Base-by-base conservation (phyloP, 176 grass and related monocot species). In the Eleusine indica region DNA sequence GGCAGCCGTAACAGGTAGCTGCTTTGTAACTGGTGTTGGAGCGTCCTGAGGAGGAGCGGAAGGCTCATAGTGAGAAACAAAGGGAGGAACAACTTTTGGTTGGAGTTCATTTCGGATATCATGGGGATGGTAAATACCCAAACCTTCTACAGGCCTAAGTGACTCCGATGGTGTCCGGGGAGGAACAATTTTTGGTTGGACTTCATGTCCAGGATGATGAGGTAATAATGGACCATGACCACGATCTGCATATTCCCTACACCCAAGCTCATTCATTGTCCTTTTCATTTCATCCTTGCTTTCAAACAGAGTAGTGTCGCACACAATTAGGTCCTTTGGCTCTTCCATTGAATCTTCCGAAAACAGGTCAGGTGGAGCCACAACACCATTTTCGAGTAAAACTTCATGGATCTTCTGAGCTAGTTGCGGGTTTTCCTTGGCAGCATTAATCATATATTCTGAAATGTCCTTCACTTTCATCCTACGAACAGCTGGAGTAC, bases 401-500 rank as follows among this genome's bases (percentile, higher is more conserved):
- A 99, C 93, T 82, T 99, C 89, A 41, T 99, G 97, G 83, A 99
- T 92, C 39, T 99, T 99, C 81, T 77, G 89, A 63, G 87, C 97
- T 87, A 99, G 87, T 81, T 92, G 84, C 32, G 97, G 97, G 70
- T 99, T 99, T 89, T 99, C 91, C 85, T 92, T 99, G 80, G 97
- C 97, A 60, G 97, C 97, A 74, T 99, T 87, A 88, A 99, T 99
- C 97, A 99, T 99, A 81, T 99, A 99, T 48, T 99, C 87, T 35
- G 97, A 99, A 66, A 99, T 94, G 90, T 99, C 89, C 66, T 99
- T 94, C 63, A 99, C 93, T 89, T 96, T 99, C 91, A 94, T 99
- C 62, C 91, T 94, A 63, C 88, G 81, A 39, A 94, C 84, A 87
- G 86, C 86, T 63, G 83, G 71, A 79, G 89, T 75, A 41, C 70